phyloP scores from a whole-genome alignment of 441 rosid species.

The Populus hybrid region DNA sequence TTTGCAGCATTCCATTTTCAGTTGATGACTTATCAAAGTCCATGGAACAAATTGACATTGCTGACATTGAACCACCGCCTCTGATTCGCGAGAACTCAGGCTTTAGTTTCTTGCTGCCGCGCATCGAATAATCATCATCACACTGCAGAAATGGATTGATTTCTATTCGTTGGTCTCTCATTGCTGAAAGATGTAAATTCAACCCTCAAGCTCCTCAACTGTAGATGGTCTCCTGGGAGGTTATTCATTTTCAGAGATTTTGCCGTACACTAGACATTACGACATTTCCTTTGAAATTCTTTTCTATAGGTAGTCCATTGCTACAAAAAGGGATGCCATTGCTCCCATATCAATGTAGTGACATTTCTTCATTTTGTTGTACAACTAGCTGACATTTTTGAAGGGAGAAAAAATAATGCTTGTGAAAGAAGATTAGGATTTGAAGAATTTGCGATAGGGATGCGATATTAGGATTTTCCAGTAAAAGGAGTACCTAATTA shows the following conservation, averaged over 20 bases:
- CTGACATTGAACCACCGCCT: slow-evolving; percentile 88
- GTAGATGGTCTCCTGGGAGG: background rate
- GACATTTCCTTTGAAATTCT: background rate
- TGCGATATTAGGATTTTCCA: too few relatives aligned
- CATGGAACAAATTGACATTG: slow-evolving; percentile 84
- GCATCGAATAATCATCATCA: slow-evolving; percentile 31
- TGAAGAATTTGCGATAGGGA: background rate
- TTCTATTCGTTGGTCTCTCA: background rate
- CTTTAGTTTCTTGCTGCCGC: slow-evolving; percentile 92
- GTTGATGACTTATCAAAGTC: slow-evolving; percentile 97
- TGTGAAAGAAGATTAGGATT: background rate
- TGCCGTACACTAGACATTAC: background rate
- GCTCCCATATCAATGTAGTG: slow-evolving; percentile 12
- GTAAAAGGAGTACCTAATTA: too few relatives aligned
- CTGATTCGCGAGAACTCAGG: slow-evolving; percentile 84
- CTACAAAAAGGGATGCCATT: slow-evolving; percentile 13
- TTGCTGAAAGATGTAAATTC: slow-evolving; percentile 3
- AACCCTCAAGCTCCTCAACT: background rate
- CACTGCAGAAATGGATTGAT: background rate
- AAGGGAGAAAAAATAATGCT: background rate
- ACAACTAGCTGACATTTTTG: slow-evolving; percentile 15
- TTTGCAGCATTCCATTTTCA: slow-evolving; percentile 93
- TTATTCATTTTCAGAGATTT: background rate
- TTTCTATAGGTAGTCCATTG: background rate
- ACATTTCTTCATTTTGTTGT: slow-evolving; percentile 11